Evolutionary conservation across 73 alveolate genomes (phyloP).

Genomic region (Paramecium bursaria): DNA sequence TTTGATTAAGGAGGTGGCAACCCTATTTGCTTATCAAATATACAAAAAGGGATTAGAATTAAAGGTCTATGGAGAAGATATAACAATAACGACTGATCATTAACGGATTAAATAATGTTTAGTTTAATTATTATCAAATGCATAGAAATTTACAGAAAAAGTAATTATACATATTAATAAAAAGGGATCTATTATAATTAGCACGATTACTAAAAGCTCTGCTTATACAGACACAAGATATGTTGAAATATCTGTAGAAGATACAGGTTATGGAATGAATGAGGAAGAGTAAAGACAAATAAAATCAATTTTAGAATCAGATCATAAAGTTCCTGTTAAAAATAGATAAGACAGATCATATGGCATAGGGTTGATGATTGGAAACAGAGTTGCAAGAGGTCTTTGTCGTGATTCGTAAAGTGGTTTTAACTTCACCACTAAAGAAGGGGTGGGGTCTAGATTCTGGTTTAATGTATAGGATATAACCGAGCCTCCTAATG

Average conservation of each 20-base stretch:
- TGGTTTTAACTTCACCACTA: slow-evolving; percentile 5
- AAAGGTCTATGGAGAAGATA: not conserved
- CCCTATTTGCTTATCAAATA: not conserved
- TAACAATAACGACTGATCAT: slow-evolving; percentile 10
- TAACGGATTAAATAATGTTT: slow-evolving; percentile 15
- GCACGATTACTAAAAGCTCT: not conserved
- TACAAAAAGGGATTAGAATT: slow-evolving; percentile 41
- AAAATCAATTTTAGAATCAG: not conserved
- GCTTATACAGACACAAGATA: not conserved
- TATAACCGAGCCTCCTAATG: not conserved
- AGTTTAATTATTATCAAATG: slow-evolving; percentile 2
- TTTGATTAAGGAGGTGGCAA: not conserved
- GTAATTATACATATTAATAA: not conserved
- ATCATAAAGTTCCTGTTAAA: not conserved
- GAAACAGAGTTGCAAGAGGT: slow-evolving; percentile 23
- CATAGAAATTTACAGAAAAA: slow-evolving; percentile 39
- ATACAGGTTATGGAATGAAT: slow-evolving; percentile 46
- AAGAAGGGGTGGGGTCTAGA: not conserved
- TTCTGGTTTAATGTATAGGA: slow-evolving; percentile 51
- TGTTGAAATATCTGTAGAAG: slow-evolving; percentile 13
- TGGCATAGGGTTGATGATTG: slow-evolving; percentile 38
- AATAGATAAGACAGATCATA: not conserved
- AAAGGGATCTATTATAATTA: slow-evolving; percentile 37
- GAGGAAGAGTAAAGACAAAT: not conserved
- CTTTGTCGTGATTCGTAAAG: not conserved